Evolutionary conservation across 768 basidiomycete genomes (phyloP), one percentile per base, ranked within the genome.

Genomic region (Tephrocybe sp.): DNA sequence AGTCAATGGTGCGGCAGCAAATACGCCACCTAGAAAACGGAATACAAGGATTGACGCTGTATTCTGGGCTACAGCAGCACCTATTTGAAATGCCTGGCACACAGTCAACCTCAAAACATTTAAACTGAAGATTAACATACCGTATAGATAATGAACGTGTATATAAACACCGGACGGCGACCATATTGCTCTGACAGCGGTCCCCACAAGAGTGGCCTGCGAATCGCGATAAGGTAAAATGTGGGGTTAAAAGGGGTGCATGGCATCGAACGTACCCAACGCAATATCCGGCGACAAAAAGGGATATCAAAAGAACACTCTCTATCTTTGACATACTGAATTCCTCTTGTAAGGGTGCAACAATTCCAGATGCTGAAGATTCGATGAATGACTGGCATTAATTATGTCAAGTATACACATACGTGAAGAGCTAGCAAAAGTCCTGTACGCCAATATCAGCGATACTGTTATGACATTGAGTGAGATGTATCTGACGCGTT

Each of bases 241-340:
- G 17, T 38, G 22, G n/a, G n/a, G n/a, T n/a, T 26, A 11, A 33
- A 17, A 16, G 17, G 14, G 19, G 14, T 35, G 36, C 16, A 14
- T n/a, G 12, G n/a, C 16, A 40, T n/a, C n/a, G 19, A n/a, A 22
- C 33, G 14, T 23, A 71, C 70, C 84, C 84, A 17, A 84, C 72
- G 53, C 78, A 81, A 58, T 84, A 86, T n/a, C 85, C 85, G n/a
- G 73, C 73, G 12, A 87, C 76, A 62, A 85, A 87, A 4, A 87
- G 72, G 2, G 85, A 78, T 30, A 86, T 72, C 0, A 76, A 78
- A 41, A 86, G 70, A 8, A 72, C 74, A 5, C 69, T 81, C 20
- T 82, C 72, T 60, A 79, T 82, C 26, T 66, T 16, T 5, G 76
- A 74, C 60, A 85, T 72, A 9, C 68, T 55, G 53, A 84, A 84